Percentiles rank a stretch among this genome's conserved stretches.
These are phyloP conservation scores for Rauvolfia tetraphylla DNA, from an alignment of 257 asterid genomes.

Conservation along the genomic window DNA sequence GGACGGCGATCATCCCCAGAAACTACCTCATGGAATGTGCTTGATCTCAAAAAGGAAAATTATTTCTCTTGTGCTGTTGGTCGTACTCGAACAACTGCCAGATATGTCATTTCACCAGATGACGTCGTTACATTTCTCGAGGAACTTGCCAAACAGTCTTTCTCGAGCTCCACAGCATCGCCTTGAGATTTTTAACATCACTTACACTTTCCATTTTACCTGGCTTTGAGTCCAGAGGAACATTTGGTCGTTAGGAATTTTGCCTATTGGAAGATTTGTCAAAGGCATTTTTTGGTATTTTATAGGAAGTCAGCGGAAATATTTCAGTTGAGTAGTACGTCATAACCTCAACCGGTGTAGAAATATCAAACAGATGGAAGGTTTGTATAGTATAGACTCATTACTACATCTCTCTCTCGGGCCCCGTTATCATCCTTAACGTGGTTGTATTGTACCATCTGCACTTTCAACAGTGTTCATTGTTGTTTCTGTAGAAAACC, in stretches of 20 bases:
- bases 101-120: constrained; percentile 58
- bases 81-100: constrained; percentile 71
- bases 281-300: background rate
- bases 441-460: too few relatives aligned
- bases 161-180: constrained; percentile 9
- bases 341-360: background rate
- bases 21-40: constrained; percentile 67
- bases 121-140: constrained; percentile 64
- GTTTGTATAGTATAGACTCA: background rate
- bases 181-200: constrained; percentile 4
- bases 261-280: background rate
- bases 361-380: background rate
- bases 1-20: constrained; percentile 41
- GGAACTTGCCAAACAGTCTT: constrained; percentile 47
- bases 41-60: constrained; percentile 88
- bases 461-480: too few relatives aligned
- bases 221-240: background rate
- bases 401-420: background rate
- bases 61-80: constrained; percentile 94
- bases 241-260: background rate
- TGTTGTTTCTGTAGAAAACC: too few relatives aligned
- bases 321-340: background rate
- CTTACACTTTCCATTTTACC: background rate
- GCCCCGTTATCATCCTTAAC: too few relatives aligned
- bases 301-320: background rate